These are phyloP conservation scores for Neurospora sp. DNA, from an alignment of 495 filamentous ascomycete genomes.

Conservation along the genomic window DNA sequence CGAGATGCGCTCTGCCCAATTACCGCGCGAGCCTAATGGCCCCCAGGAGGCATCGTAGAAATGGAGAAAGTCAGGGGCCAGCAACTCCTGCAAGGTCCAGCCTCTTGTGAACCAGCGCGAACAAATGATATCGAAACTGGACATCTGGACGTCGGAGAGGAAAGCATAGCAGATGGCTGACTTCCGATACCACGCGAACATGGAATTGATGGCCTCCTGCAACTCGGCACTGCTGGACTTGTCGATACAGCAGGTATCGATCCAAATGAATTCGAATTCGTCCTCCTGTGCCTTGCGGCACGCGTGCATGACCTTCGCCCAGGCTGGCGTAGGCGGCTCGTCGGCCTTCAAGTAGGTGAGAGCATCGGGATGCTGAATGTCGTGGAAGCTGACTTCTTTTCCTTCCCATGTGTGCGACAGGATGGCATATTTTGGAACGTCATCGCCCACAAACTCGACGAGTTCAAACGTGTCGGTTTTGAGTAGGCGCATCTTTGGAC, in stretches of 20 bases:
- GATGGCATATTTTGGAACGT: conserved; percentile 13
- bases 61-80: background rate
- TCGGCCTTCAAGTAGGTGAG: background rate
- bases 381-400: conserved; percentile 19
- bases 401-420: conserved; percentile 27
- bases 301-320: background rate
- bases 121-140: background rate
- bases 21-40: background rate
- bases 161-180: background rate
- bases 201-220: background rate
- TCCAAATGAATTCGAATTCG: background rate
- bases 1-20: background rate
- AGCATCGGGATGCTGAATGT: conserved; percentile 1
- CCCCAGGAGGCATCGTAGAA: background rate
- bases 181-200: background rate
- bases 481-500: background rate
- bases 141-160: background rate
- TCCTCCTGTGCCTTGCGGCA: background rate
- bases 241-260: background rate
- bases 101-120: background rate
- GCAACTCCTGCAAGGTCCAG: background rate
- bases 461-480: conserved; percentile 2
- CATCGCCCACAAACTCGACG: conserved; percentile 1
- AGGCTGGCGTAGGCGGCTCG: background rate
- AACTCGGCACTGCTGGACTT: background rate